Evolutionary conservation across 768 basidiomycete genomes (phyloP), one percentile per base, ranked within the genome.

Genomic region (Lentinula detonsa): DNA sequence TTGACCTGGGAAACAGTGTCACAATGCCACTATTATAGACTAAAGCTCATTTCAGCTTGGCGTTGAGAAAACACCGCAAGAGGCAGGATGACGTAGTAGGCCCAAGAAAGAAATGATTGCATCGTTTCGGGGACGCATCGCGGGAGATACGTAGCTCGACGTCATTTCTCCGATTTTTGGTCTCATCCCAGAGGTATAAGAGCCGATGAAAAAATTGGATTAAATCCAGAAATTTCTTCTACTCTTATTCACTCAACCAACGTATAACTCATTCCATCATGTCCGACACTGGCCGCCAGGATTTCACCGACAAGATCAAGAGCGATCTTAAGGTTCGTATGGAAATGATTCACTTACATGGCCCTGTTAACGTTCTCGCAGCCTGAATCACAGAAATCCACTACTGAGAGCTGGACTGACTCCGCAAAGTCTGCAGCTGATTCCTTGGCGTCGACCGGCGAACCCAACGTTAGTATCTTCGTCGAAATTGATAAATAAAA

Each of bases 311-410:
- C 77, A 86, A 85, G 74, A 78, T 76, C 53, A 62, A 68, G 40
- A 63, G 83, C 67, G 73, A 80, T 48, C 2, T 83, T 57, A 84
- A 85, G 81, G 83, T 84, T 52, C 1, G 31, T 28, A 28, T 28
- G 2, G 3, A 28, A 28, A 28, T 3, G 28, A 28, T 28, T 28
- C 28, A 28, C 28, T 28, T 57, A 35, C 7, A n/a, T 15, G 43
- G 10, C 16, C 34, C 31, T 7, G 39, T 43, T 31, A 3, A 23
- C 40, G 31, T n/a, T 21, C 37, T 35, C 61, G 4, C 55, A 85
- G 84, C 84, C 84, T 65, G 84, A 86, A 64, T 81, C 79, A 35
- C 74, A 85, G 75, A 86, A 87, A 75, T 62, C 75, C n/a, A 74
- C 72, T 59, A 71, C 76, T 33, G 85, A 87, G 75, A 76, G 83